A percentile compares a stretch with the other conserved stretches of the same genome.
Evolutionary conservation across 2,329 filamentous ascomycete genomes (phyloP).

Genomic region (Pseudogymnoascus sp.): DNA sequence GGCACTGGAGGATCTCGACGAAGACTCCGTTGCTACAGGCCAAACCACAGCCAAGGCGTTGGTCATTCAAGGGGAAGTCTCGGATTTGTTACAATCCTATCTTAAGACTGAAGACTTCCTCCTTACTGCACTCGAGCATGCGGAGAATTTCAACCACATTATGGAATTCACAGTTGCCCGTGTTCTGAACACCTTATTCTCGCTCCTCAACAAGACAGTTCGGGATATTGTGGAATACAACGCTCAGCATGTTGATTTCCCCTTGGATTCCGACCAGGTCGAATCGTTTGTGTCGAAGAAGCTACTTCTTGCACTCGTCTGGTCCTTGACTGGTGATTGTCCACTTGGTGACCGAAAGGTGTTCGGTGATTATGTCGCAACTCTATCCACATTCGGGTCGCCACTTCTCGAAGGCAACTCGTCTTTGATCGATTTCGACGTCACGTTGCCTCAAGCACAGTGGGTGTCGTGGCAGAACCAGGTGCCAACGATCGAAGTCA

Average conservation of each 20-base stretch:
- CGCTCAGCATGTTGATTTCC: conserved; percentile 86
- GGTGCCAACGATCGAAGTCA: conserved; percentile 91
- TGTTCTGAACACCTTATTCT: conserved; percentile 88
- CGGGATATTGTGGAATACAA: conserved; percentile 95
- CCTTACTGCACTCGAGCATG: conserved; percentile 66
- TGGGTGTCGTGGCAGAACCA: conserved; percentile 94
- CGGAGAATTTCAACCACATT: conserved; percentile 80
- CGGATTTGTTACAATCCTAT: conserved; percentile 69
- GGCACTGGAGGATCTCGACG: conserved; percentile 90
- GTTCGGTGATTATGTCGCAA: conserved; percentile 80
- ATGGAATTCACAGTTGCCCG: conserved; percentile 96
- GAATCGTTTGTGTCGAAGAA: conserved; percentile 92
- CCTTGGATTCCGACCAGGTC: conserved; percentile 81
- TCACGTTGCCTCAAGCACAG: conserved; percentile 75
- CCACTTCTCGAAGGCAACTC: conserved; percentile 71
- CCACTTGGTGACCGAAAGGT: conserved; percentile 78
- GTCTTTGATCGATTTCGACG: conserved; percentile 94
- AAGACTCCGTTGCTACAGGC: conserved; percentile 73
- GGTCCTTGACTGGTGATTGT: conserved; percentile 94
- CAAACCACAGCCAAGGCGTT: conserved; percentile 73
- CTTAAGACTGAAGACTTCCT: conserved; percentile 78
- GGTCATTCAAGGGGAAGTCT: conserved; percentile 70
- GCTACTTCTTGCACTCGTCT: conserved; percentile 83
- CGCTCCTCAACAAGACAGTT: conserved; percentile 87
- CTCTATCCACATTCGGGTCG: conserved; percentile 77